These are phyloP conservation scores for Coprinopsis sp. DNA, from an alignment of 768 basidiomycete species.

Conservation along the genomic window DNA sequence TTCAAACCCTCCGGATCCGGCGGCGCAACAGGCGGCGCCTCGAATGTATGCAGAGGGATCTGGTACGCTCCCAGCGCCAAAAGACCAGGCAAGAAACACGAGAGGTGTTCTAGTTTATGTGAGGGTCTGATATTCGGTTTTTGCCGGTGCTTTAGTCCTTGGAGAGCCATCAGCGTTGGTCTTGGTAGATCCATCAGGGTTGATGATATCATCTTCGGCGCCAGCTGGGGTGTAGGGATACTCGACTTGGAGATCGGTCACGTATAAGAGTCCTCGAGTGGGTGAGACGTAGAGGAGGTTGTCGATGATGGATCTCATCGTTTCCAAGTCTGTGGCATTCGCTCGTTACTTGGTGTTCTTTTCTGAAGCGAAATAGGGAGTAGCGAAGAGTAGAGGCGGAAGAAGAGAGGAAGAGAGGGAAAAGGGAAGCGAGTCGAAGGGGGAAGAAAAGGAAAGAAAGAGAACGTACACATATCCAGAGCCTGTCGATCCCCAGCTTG, in stretches of 20 bases:
- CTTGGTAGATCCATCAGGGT: too few species aligned
- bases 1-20: too few species aligned
- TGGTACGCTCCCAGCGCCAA: constrained; percentile 54
- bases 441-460: constrained; percentile 23
- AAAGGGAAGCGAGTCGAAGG: constrained; percentile 27
- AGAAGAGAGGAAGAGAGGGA: too few species aligned
- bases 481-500: constrained; percentile 50
- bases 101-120: constrained; percentile 54
- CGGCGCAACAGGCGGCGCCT: too few species aligned
- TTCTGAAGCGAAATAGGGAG: too few species aligned
- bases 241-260: constrained; percentile 38
- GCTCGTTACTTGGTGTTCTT: too few species aligned
- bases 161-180: too few species aligned
- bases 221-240: constrained; percentile 2
- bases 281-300: constrained; percentile 52
- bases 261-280: constrained; percentile 50
- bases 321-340: constrained; percentile 49
- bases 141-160: too few species aligned
- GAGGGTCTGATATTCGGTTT: too few species aligned
- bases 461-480: constrained; percentile 52
- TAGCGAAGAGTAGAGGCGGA: too few species aligned
- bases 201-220: too few species aligned
- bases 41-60: too few species aligned
- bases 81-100: constrained; percentile 61
- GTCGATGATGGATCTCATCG: constrained; percentile 44